Percentiles rank a stretch among this genome's conserved stretches.
These are phyloP conservation scores for Hyparrhenia diplandra DNA, from an alignment of 176 grass and related monocot genomes.

Conservation along the genomic window DNA sequence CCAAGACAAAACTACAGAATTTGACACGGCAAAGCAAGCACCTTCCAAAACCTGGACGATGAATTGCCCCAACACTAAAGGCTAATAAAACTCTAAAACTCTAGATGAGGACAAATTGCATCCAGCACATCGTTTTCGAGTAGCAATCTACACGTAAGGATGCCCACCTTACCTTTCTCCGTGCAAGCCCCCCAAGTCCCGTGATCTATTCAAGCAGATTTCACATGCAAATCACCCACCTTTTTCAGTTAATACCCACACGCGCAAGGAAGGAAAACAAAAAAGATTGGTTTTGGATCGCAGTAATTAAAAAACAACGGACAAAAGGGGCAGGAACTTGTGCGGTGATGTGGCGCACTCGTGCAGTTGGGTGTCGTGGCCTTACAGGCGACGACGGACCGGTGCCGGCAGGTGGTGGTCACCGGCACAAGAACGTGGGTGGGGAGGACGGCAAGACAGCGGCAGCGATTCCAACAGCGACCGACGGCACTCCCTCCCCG, in stretches of 20 bases:
- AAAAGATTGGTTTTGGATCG: not conserved
- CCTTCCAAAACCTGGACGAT: not conserved
- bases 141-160: conserved; percentile 26
- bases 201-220: conserved; percentile 2
- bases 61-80: conserved; percentile 19
- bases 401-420: not conserved
- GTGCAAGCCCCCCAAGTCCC: not conserved
- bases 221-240: conserved; percentile 3
- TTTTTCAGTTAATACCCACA: not conserved
- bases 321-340: not conserved
- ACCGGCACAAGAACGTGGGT: not conserved
- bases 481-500: not conserved
- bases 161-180: not conserved
- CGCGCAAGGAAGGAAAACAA: too few species aligned
- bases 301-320: not conserved
- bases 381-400: not conserved
- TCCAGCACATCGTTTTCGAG: conserved; percentile 30
- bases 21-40: conserved; percentile 14
- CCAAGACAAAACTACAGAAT: not conserved
- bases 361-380: not conserved
- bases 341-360: not conserved
- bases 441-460: not conserved
- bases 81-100: conserved; percentile 12
- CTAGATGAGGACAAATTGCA: conserved; percentile 29
- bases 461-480: not conserved